Percentiles rank a stretch among this genome's conserved stretches.
Conservation (phyloP, 805 yeast genomes). For the Nakazawaea ishiwadae region DNA sequence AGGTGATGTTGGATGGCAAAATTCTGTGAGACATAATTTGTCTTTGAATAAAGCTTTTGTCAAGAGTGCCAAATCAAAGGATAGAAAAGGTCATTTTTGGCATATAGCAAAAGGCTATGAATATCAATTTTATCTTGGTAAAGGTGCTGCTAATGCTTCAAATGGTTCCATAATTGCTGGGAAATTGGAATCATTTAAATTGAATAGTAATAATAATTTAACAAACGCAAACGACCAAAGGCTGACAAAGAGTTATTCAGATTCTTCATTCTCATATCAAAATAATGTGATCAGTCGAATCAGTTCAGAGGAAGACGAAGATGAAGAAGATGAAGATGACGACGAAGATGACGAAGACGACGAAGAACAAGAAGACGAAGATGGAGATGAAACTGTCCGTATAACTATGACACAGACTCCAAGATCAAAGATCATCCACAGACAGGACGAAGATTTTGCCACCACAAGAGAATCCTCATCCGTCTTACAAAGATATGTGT, state of each 20-base stretch:
- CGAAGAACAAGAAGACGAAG: conserved; percentile 12
- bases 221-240: not conserved
- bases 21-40: conserved; percentile 90
- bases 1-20: conserved; percentile 95
- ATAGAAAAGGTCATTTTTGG: conserved; percentile 94
- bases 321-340: not conserved
- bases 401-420: conserved; percentile 8
- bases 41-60: conserved; percentile 90
- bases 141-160: conserved; percentile 36
- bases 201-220: not conserved
- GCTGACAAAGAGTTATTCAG: not conserved
- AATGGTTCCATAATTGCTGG: conserved; percentile 15
- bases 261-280: not conserved
- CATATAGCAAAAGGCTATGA: conserved; percentile 80
- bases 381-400: conserved; percentile 11
- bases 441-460: conserved; percentile 1
- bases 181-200: not conserved
- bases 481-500: conserved; percentile 1
- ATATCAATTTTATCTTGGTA: conserved; percentile 67
- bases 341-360: conserved; percentile 9
- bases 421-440: conserved; percentile 7
- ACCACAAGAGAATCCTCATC: conserved; percentile 1
- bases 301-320: conserved; percentile 3
- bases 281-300: not conserved
- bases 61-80: conserved; percentile 86